Base-by-base conservation (phyloP, 805 yeast genomes). In the Sporopachydermia lactativora region DNA sequence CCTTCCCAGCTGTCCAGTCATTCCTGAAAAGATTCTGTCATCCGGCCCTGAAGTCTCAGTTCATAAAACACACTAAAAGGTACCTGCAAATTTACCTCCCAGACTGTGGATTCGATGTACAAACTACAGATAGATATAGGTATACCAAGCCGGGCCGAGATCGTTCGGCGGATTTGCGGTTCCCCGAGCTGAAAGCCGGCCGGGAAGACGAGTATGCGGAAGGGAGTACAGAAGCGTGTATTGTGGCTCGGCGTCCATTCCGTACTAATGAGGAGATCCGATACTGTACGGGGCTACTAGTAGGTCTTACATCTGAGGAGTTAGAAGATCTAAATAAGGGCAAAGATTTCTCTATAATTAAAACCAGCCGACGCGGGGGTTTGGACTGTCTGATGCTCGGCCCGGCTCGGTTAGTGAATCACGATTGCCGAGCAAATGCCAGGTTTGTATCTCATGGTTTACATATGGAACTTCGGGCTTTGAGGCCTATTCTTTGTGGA, bases 331-430 rank as follows among this genome's bases (percentile, higher is more conserved):
- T 60, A 13, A 55, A 51, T 19, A 49, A 54, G n/a, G 60, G 59
- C 18, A 47, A 50, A 24, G 73, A 67, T 46, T 65, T 68, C 45
- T 64, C 70, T 38, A 58, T 68, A 18, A 59, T 68, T 35, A 55
- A 62, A 40, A 54, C 67, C 3, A 51, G 59, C 15, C 49, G 68
- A 5, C 46, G 49, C 18, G n/a, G n/a, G n/a, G 53, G 53, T 6
- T 49, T 47, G 3, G 52, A 60, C 15, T 60, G 67, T 40, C 49
- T 68, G 18, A 63, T 68, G 71, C 52, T 68, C 34, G 73, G 73
- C 0, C 73, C 73, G 0, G 59, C 65, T 11, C 52, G 73, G 34
- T 68, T 68, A 46, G 63, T 68, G 5, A 68, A 68, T 47, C 73
- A 68, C 46, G 66, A 67, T 47, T 68, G 73, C 47, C 45, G 56